Evolutionary conservation across 2,329 filamentous ascomycete species (phyloP).

Genomic region (Pyrenochaeta sp.): DNA sequence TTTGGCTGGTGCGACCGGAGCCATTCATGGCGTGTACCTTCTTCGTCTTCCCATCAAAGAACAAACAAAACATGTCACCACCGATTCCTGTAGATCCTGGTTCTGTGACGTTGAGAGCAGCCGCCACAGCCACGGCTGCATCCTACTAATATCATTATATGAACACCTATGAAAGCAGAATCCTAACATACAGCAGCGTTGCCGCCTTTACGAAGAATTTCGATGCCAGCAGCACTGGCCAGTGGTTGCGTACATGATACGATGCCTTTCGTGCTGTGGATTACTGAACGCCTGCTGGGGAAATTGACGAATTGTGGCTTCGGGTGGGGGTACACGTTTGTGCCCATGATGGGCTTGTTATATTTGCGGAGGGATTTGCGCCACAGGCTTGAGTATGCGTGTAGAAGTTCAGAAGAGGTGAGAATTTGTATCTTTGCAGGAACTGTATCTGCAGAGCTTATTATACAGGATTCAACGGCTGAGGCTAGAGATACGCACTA

Average conservation of each 20-base stretch:
- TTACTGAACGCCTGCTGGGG: conserved; percentile 84
- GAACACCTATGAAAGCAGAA: background rate
- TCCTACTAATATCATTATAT: conserved; percentile 67
- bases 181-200: conserved; percentile 81
- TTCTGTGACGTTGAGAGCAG: conserved; percentile 91
- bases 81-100: conserved; percentile 93
- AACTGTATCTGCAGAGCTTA: too few relatives aligned
- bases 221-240: conserved; percentile 86
- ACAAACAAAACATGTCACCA: conserved; percentile 96
- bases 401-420: too few relatives aligned
- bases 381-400: too few relatives aligned
- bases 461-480: too few relatives aligned
- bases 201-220: conserved; percentile 84
- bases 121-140: conserved; percentile 94
- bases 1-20: conserved; percentile 81
- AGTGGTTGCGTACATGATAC: conserved; percentile 90
- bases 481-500: too few relatives aligned
- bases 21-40: conserved; percentile 89
- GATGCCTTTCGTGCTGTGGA: conserved; percentile 92
- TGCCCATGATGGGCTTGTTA: too few relatives aligned
- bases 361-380: too few relatives aligned
- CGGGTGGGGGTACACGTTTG: conserved; percentile 59
- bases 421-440: too few relatives aligned
- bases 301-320: conserved; percentile 69
- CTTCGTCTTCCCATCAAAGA: conserved; percentile 83